phyloP scores from a whole-genome alignment of 371 early-diverging fungal genomes.

The Mucor piriformis region DNA sequence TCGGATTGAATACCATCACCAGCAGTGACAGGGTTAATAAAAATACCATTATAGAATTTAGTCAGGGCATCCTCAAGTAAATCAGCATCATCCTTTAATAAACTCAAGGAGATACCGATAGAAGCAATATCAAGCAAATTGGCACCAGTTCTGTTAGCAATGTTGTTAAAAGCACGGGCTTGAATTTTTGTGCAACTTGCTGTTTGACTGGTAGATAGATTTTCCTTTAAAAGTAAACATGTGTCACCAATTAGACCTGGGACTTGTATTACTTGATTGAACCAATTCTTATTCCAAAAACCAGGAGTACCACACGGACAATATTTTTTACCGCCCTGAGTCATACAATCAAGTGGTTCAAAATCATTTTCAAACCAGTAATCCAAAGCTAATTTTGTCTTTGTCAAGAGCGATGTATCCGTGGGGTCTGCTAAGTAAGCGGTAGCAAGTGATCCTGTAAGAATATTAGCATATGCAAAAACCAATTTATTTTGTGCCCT shows the following conservation, averaged over 20 bases:
- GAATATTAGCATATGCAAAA: not conserved
- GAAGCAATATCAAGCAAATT: constrained; percentile 32
- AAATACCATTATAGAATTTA: constrained; percentile 20
- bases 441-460: constrained; percentile 8
- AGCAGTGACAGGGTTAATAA: constrained; percentile 1
- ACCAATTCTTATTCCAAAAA: constrained; percentile 41
- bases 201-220: constrained; percentile 9
- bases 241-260: constrained; percentile 25
- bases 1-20: constrained; percentile 38
- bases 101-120: constrained; percentile 26
- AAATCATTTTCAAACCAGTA: constrained; percentile 40
- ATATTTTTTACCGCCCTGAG: constrained; percentile 17
- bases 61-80: constrained; percentile 17
- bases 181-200: constrained; percentile 20
- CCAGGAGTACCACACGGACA: constrained; percentile 45
- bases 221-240: constrained; percentile 23
- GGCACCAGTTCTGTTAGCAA: constrained; percentile 25
- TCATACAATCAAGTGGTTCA: constrained; percentile 19
- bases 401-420: constrained; percentile 7
- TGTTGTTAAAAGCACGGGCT: constrained; percentile 15
- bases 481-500: not conserved
- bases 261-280: constrained; percentile 27
- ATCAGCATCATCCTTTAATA: constrained; percentile 10
- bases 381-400: constrained; percentile 17
- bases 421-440: constrained; percentile 3